phyloP scores from a whole-genome alignment of 495 filamentous ascomycete genomes.

The Xanthoparmelia taractica region DNA sequence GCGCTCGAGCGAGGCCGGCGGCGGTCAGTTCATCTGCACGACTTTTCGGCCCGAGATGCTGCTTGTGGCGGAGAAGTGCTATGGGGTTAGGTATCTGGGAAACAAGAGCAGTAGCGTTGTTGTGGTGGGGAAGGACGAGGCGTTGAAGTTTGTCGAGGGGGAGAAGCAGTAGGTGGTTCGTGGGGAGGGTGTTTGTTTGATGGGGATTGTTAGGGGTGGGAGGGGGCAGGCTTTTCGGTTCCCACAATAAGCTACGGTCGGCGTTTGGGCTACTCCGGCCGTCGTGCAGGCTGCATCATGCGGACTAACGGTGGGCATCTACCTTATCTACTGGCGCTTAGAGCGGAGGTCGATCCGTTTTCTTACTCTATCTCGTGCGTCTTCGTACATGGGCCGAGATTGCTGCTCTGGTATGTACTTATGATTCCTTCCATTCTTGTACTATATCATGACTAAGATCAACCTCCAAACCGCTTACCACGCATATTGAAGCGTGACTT shows the following conservation, averaged over 20 bases:
- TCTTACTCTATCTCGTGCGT: no score
- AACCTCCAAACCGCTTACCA: no score
- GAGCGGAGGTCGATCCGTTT: no score
- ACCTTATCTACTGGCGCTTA: no score
- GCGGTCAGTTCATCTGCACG: slow-evolving; percentile 73
- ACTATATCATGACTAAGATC: no score
- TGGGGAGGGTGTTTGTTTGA: not conserved
- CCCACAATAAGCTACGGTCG: not conserved
- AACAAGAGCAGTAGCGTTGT: slow-evolving; percentile 91
- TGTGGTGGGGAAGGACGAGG: slow-evolving; percentile 78
- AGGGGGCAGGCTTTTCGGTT: not conserved
- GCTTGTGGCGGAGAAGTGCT: slow-evolving; percentile 91
- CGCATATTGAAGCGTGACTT: no score
- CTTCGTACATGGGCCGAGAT: no score
- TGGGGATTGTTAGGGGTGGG: not conserved
- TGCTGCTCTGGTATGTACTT: no score
- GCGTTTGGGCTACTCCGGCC: not conserved
- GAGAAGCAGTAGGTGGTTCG: slow-evolving; percentile 34
- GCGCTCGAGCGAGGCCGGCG: slow-evolving; percentile 31
- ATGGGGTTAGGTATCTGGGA: slow-evolving; percentile 78
- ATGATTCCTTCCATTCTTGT: no score
- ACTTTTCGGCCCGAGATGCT: slow-evolving; percentile 98
- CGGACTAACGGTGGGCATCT: no score
- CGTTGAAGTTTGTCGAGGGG: slow-evolving; percentile 88
- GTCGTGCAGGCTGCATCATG: not conserved